Percentiles rank a stretch among this genome's conserved stretches.
phyloP scores from a whole-genome alignment of 805 yeast species.

The Saturnispora serradocipensis region DNA sequence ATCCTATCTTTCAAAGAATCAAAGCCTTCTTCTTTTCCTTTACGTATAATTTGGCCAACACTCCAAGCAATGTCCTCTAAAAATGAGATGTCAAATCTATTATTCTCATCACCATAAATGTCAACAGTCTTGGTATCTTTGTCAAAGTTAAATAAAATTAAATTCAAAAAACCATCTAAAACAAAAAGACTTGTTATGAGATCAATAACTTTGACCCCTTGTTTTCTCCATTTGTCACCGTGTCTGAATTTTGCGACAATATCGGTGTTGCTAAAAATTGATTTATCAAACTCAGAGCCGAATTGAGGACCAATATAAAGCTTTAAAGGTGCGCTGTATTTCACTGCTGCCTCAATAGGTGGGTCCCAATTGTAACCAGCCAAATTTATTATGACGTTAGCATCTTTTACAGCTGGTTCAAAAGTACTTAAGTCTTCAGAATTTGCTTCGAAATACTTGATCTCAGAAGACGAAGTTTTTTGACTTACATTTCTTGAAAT shows the following conservation, averaged over 20 bases:
- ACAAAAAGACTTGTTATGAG: slow-evolving; percentile 34
- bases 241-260: slow-evolving; percentile 28
- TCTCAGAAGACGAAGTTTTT: slow-evolving; percentile 23
- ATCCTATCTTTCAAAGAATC: slow-evolving; percentile 34
- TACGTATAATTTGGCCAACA: slow-evolving; percentile 33
- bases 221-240: slow-evolving; percentile 30
- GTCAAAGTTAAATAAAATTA: slow-evolving; percentile 33
- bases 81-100: slow-evolving; percentile 29
- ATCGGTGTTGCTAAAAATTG: slow-evolving; percentile 10
- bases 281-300: slow-evolving; percentile 38
- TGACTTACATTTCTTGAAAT: slow-evolving; percentile 34
- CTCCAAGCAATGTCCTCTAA: slow-evolving; percentile 36
- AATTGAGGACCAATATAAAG: slow-evolving; percentile 54
- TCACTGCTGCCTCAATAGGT: slow-evolving; percentile 33
- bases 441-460: slow-evolving; percentile 33
- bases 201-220: slow-evolving; percentile 41
- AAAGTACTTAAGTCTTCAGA: slow-evolving; percentile 23
- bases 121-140: slow-evolving; percentile 27
- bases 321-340: slow-evolving; percentile 30
- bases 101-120: slow-evolving; percentile 34
- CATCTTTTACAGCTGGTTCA: slow-evolving; percentile 35
- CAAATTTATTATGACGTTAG: slow-evolving; percentile 44
- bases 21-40: slow-evolving; percentile 18
- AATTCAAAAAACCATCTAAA: slow-evolving; percentile 28
- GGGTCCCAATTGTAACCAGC: slow-evolving; percentile 25